Evolutionary conservation across 2,329 filamentous ascomycete species (phyloP).

Genomic region (Pseudocercospora fuligena): DNA sequence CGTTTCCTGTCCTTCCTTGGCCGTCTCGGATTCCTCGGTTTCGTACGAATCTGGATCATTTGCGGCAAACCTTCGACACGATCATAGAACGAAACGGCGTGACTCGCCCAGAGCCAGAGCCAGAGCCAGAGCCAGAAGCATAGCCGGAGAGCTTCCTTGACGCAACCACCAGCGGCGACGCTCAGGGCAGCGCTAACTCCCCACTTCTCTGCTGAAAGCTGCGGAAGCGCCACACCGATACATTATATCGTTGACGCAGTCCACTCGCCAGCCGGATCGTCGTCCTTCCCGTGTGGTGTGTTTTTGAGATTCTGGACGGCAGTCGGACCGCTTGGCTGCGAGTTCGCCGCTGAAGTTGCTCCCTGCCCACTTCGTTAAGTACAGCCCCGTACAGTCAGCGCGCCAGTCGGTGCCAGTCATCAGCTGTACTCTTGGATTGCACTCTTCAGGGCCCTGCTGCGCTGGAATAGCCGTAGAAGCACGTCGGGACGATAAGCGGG

Average conservation of each 20-base stretch:
- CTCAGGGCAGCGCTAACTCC: not conserved
- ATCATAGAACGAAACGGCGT: not conserved
- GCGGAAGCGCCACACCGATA: conserved; percentile 4
- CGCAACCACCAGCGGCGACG: not conserved
- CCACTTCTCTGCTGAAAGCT: conserved; percentile 8
- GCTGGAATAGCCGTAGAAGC: conserved; percentile 1
- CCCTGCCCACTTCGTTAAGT: not conserved
- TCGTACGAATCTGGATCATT: not conserved
- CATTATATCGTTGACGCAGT: conserved; percentile 1
- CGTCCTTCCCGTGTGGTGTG: not conserved
- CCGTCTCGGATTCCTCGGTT: not conserved
- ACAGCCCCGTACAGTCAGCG: conserved; percentile 1
- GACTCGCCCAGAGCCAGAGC: not conserved
- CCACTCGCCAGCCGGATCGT: not conserved
- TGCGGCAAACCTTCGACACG: not conserved
- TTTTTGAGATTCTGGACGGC: not conserved
- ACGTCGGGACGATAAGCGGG: not conserved
- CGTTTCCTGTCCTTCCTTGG: not conserved
- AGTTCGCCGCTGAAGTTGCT: not conserved
- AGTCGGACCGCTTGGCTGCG: conserved; percentile 7
- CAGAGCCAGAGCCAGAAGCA: not conserved
- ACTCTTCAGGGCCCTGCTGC: conserved; percentile 5
- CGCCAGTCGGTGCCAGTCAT: not conserved
- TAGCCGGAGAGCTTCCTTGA: conserved; percentile 1
- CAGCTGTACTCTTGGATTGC: not conserved